Evolutionary conservation across 1,139 yeast species (phyloP), one percentile per base, ranked within the genome.

Genomic region (Zygoascus sp.): DNA sequence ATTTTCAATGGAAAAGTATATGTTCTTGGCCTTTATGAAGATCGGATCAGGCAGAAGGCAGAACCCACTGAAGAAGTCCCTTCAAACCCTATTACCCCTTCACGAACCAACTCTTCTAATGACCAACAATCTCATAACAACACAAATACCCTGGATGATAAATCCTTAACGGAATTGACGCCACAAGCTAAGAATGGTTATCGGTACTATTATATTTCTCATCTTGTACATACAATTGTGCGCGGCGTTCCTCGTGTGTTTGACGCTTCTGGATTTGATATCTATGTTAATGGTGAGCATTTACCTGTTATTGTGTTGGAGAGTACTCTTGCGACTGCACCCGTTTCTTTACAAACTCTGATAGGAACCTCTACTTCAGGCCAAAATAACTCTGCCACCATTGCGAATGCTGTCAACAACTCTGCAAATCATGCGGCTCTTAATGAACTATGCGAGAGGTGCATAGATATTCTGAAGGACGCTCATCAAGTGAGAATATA

Each of bases 251-350:
- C 89, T 28, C 82, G 85, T 45, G 83, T 90, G 1, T 83, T 83
- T 52, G 98, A 94, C 58, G 87, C 96, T 55, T 83, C 96, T 1
- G 88, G 94, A 17, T 94, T 92, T 65, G 97, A 94, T 62, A 77
- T 90, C 8, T 79, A 79, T 54, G 81, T 88, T 47, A 92, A 90
- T 44, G 84, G 83, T 48, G 96, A 88, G 61, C 86, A 87, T 61
- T 71, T 90, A 23, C 89, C 96, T 0, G 89, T 89, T 5, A 85
- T 92, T 6, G 80, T 92, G 1, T 79, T 94, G 32, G 99, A 94
- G 63, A 84, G 96, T 2, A 81, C 88, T 13, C 74, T 84, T 16
- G 88, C 90, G 0, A 65, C 66, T 2, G 47, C 60, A 57, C 69
- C 58, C 19, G 28, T 38, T 3, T 35, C 38, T 5, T 10, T 34